phyloP scores from a whole-genome alignment of 1,284 basidiomycete genomes.

The Tilletia setariae region DNA sequence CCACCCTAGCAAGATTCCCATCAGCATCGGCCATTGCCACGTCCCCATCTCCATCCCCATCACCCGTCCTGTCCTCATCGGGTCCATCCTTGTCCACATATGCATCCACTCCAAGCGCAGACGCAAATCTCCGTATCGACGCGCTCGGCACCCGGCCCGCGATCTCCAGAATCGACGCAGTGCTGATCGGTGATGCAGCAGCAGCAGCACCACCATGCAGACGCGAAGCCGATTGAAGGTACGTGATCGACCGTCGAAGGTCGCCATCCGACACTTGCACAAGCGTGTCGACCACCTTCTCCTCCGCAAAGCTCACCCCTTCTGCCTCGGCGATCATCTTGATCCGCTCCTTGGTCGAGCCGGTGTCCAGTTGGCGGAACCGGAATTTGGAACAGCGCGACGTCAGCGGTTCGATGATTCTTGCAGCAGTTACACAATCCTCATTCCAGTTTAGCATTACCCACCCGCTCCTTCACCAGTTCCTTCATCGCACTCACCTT shows the following conservation, averaged over 20 bases:
- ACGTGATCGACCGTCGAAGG: conserved; percentile 95
- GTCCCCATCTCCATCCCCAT: conserved; percentile 39
- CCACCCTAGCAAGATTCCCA: background rate
- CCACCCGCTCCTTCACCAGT: no score
- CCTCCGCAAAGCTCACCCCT: conserved; percentile 55
- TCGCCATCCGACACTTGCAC: conserved; percentile 84
- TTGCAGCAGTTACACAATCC: conserved; percentile 57
- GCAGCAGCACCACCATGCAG: conserved; percentile 56
- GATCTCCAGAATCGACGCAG: conserved; percentile 80
- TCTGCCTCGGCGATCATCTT: conserved; percentile 71
- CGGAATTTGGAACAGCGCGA: conserved; percentile 99
- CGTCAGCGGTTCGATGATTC: conserved; percentile 96
- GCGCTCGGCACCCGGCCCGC: conserved; percentile 84
- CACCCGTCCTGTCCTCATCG: conserved; percentile 16
- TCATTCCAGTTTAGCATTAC: no score
- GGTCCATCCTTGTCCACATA: background rate
- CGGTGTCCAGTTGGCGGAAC: conserved; percentile 83
- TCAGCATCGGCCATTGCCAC: conserved; percentile 55
- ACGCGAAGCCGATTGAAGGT: conserved; percentile 90
- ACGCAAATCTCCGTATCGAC: conserved; percentile 70
- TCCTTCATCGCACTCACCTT: conserved; percentile 69
- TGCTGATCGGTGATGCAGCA: conserved; percentile 64
- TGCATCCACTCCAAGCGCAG: conserved; percentile 71
- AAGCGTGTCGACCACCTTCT: conserved; percentile 62
- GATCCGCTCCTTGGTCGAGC: conserved; percentile 73